phyloP scores from a whole-genome alignment of 2,329 filamentous ascomycete genomes.

The Pseudofabraea citricarpa region DNA sequence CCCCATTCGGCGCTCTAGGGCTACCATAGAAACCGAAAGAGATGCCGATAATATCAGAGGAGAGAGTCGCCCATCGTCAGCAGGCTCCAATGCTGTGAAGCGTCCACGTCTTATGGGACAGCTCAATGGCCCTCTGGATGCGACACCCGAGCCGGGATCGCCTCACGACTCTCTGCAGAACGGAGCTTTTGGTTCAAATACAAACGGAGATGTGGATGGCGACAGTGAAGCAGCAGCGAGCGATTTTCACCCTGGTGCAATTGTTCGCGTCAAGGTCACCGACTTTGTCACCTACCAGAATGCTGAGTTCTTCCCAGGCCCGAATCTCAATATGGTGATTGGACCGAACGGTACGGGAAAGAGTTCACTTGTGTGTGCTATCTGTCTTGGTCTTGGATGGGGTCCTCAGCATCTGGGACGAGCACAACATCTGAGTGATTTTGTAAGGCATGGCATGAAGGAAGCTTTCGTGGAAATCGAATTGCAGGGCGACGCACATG shows the following conservation, averaged over 20 bases:
- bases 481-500: conserved; percentile 60
- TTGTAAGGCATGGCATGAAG: conserved; percentile 82
- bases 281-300: conserved; percentile 96
- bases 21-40: conserved; percentile 21
- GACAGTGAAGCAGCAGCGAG: conserved; percentile 8
- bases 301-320: conserved; percentile 86
- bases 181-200: neutral
- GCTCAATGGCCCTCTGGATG: neutral
- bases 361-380: conserved; percentile 93
- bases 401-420: conserved; percentile 77
- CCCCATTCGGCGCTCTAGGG: conserved; percentile 13
- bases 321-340: conserved; percentile 96
- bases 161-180: neutral
- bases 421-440: conserved; percentile 79
- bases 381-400: conserved; percentile 88
- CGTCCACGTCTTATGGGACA: conserved; percentile 17
- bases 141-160: neutral
- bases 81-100: conserved; percentile 15
- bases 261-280: conserved; percentile 77
- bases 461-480: conserved; percentile 87
- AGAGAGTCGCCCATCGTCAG: conserved; percentile 10
- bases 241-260: conserved; percentile 61
- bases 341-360: conserved; percentile 98
- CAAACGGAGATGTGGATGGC: conserved; percentile 4
- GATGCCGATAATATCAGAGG: conserved; percentile 14